Conservation (phyloP, 2,329 filamentous ascomycete genomes). For the Gnomoniopsis smithogilvyi region DNA sequence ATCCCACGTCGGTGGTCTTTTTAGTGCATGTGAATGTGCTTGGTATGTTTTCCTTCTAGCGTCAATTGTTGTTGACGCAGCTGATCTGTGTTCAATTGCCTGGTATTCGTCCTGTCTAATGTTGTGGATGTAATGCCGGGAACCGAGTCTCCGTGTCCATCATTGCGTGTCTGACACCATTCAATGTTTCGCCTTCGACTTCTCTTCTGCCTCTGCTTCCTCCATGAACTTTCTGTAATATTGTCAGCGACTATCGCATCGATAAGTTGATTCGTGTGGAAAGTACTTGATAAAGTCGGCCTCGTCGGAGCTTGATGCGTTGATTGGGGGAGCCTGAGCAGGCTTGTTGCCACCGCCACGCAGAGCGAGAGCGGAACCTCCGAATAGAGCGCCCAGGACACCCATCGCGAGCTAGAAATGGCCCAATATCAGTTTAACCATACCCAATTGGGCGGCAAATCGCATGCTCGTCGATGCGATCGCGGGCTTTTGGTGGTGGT, state of each 20-base stretch:
- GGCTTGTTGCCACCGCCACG: slow-evolving; percentile 43
- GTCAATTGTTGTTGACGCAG: not conserved
- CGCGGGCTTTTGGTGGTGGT: not conserved
- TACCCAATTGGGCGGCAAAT: slow-evolving; percentile 1
- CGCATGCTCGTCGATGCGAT: not conserved
- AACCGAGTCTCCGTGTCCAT: not conserved
- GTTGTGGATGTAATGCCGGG: slow-evolving; percentile 1
- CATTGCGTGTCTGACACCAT: slow-evolving; percentile 13
- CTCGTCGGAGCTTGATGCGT: slow-evolving; percentile 60
- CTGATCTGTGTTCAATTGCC: slow-evolving; percentile 13
- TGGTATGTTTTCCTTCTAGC: not conserved
- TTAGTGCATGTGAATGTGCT: slow-evolving; percentile 4
- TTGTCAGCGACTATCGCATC: slow-evolving; percentile 14
- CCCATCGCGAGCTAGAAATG: slow-evolving; percentile 52
- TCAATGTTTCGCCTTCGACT: slow-evolving; percentile 41
- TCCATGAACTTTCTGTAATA: slow-evolving; percentile 44
- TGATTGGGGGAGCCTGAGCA: slow-evolving; percentile 53
- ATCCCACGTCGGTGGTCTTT: not conserved
- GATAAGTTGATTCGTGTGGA: slow-evolving; percentile 12
- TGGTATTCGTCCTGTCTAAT: slow-evolving; percentile 13
- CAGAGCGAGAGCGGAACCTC: slow-evolving; percentile 41
- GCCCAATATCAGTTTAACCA: slow-evolving; percentile 22
- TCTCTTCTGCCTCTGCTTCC: slow-evolving; percentile 37
- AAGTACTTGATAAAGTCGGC: slow-evolving; percentile 64
- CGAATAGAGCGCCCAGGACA: slow-evolving; percentile 49